Evolutionary conservation across 208 protist species (phyloP), one percentile per base, ranked within the genome.

Genomic region (Leishmania amazonensis): DNA sequence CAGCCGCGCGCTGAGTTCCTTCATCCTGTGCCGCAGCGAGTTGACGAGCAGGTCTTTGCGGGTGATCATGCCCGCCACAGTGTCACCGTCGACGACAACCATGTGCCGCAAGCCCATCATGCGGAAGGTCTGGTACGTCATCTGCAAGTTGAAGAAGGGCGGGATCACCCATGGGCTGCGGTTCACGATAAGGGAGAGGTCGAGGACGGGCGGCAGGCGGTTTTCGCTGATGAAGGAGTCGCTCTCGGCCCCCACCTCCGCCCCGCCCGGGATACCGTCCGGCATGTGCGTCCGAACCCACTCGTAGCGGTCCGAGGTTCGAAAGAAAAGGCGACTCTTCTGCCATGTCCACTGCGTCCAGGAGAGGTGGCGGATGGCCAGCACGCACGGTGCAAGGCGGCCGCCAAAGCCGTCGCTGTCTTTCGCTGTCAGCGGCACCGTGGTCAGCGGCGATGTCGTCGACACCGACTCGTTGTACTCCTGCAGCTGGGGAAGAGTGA

Each of bases 101-200:
- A 99, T 91, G 87, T 98, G 96, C 19, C 97, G 96, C 75, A 99
- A 88, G 0, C 96, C 97, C 93, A 99, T 96, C 73, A 88, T 94
- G 45, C 95, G 90, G 80, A 99, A 99, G 15, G 97, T 94, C 62
- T 93, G 85, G 81, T 97, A 98, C 4, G 90, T 88, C 91, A 97
- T 96, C 62, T 95, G 81, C 31, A 97, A 79, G 57, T 97, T 95
- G 79, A 96, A 96, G 85, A 93, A 95, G 9, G 88, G 90, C 1
- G 92, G 88, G 38, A 98, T 93, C 40, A 97, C 94, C 94, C 92
- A 97, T 49, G 96, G 95, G 73, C 90, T 96, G 72, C 94, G 91
- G 85, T 99, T 98, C 60, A 98, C 89, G 78, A 97, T 94, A 38
- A 94, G 65, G 9, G 91, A 94, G 68, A 97, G 78, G 70, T 96